These are phyloP conservation scores for Persicaria tinctoria DNA, from an alignment of 148 eudicot species.

Conservation along the genomic window DNA sequence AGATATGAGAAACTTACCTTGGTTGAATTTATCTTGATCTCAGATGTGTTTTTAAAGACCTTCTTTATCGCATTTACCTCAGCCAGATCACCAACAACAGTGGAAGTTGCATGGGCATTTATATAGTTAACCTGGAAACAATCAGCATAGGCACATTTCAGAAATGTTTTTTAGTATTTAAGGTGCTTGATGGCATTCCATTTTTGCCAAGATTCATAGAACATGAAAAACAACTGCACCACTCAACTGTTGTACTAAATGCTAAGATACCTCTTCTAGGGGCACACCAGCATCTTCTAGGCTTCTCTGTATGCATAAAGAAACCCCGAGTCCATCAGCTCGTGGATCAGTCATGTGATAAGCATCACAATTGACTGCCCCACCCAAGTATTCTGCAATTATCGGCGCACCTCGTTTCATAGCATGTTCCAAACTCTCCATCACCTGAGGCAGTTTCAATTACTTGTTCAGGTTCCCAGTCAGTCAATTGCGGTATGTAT, in stretches of 20 bases:
- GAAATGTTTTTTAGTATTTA: neutral
- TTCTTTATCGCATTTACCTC: constrained; percentile 94
- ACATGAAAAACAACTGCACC: neutral
- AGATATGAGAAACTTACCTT: constrained; percentile 37
- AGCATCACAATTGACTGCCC: constrained; percentile 95
- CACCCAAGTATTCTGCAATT: constrained; percentile 90
- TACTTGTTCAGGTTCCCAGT: neutral
- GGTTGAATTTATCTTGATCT: constrained; percentile 80
- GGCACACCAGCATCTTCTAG: constrained; percentile 94
- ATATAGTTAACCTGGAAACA: constrained; percentile 78
- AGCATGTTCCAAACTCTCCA: constrained; percentile 99
- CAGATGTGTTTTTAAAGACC: constrained; percentile 86
- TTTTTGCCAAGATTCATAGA: neutral
- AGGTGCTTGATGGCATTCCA: neutral
- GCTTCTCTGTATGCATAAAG: constrained; percentile 74
- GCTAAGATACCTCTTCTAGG: constrained; percentile 65
- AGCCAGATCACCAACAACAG: constrained; percentile 89
- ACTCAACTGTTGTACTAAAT: neutral
- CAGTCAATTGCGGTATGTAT: neutral
- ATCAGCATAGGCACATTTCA: neutral
- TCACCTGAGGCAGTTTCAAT: constrained; percentile 35
- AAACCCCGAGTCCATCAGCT: constrained; percentile 95
- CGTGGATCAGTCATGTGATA: constrained; percentile 98
- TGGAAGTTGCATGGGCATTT: constrained; percentile 97
- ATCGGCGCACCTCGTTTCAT: constrained; percentile 91